Conservation (phyloP, 2,329 filamentous ascomycete genomes). For the Colletotrichum karsti region DNA sequence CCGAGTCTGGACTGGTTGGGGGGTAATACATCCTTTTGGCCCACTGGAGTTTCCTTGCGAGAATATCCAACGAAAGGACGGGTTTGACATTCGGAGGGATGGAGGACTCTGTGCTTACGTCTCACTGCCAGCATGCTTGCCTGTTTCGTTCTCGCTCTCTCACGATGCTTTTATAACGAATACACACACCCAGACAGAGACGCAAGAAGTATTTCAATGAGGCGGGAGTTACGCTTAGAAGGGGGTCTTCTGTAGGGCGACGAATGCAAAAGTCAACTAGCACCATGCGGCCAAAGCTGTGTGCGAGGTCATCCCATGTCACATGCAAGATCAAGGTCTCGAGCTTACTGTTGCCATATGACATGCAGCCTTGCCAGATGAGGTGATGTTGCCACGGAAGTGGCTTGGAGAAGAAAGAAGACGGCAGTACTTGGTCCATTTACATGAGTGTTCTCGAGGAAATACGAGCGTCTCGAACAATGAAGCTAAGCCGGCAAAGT, state of each 20-base stretch:
- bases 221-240: constrained; percentile 24
- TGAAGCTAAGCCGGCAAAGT: neutral
- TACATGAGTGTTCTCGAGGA: too few species aligned
- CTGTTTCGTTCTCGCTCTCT: constrained; percentile 13
- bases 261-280: constrained; percentile 21
- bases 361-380: neutral
- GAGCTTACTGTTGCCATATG: too few species aligned
- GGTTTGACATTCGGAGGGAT: constrained; percentile 1
- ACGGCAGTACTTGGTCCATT: too few species aligned
- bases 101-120: constrained; percentile 4
- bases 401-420: too few species aligned
- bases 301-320: neutral
- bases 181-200: constrained; percentile 18
- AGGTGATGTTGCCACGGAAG: neutral
- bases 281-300: neutral
- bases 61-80: constrained; percentile 6
- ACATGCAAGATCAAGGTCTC: too few species aligned
- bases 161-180: constrained; percentile 27
- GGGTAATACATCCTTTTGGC: constrained; percentile 5
- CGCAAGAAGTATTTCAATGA: constrained; percentile 12
- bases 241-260: constrained; percentile 4
- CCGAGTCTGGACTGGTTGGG: constrained; percentile 9
- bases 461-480: neutral
- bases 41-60: neutral
- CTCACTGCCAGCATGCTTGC: constrained; percentile 19